Percentiles rank a stretch among this genome's conserved stretches.
phyloP scores from a whole-genome alignment of 169 alveolate species.

The Eimeria acervulina region DNA sequence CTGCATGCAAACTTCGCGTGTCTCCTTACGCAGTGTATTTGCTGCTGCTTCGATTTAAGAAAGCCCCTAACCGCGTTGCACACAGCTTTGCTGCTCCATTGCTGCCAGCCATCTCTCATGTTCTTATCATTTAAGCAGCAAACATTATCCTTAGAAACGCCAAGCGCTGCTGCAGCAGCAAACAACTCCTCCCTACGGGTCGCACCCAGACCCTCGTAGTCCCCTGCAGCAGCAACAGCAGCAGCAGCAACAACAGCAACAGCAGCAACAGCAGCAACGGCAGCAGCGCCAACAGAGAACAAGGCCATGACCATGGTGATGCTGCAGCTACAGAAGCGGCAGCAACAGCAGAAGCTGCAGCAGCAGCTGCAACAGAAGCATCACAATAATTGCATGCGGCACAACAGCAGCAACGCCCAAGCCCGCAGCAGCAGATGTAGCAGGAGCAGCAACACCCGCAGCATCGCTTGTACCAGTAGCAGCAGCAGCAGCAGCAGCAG shows the following conservation, averaged over 20 bases:
- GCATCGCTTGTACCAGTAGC: background rate
- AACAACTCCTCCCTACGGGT: slow-evolving; percentile 19
- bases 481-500: slow-evolving; percentile 28
- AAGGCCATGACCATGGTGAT: background rate
- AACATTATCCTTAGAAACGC: background rate
- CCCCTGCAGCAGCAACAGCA: slow-evolving; percentile 48
- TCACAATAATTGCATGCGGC: background rate
- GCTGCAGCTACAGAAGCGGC: background rate
- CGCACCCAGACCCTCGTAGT: slow-evolving; percentile 46
- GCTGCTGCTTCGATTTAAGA: background rate
- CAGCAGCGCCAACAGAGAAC: background rate
- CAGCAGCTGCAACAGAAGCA: background rate
- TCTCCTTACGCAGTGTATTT: slow-evolving; percentile 1
- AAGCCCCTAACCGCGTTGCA: slow-evolving; percentile 17
- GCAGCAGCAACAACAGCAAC: slow-evolving; percentile 17
- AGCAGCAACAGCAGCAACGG: background rate
- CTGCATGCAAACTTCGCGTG: background rate
- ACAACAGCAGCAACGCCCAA: background rate
- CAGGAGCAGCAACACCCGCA: too few species aligned
- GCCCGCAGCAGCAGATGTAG: too few species aligned
- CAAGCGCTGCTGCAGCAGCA: slow-evolving; percentile 60
- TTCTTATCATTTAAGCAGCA: background rate
- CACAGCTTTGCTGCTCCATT: slow-evolving; percentile 64
- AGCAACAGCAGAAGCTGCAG: background rate
- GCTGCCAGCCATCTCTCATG: slow-evolving; percentile 53